Conservation (phyloP, 1,284 basidiomycete genomes). For the Leccinum ponderosum region DNA sequence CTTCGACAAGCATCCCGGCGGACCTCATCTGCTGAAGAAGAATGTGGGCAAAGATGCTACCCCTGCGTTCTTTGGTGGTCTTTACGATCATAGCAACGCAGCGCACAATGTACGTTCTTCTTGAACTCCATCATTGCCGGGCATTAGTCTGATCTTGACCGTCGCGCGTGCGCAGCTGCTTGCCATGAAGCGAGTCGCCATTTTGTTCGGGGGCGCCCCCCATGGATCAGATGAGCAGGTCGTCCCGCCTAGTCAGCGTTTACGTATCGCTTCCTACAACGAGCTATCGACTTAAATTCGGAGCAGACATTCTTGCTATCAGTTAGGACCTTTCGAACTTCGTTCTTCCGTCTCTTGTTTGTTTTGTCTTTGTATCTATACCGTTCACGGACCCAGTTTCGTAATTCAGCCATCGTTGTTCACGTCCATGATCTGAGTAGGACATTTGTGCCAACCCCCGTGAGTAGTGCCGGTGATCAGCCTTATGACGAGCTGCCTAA, state of each 20-base stretch:
- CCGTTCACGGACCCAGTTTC: not conserved
- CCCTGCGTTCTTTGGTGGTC: constrained; percentile 88
- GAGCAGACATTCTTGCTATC: not conserved
- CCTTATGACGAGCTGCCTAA: too few relatives aligned
- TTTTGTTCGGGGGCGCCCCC: constrained; percentile 71
- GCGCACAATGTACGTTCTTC: constrained; percentile 70
- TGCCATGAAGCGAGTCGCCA: constrained; percentile 86
- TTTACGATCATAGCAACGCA: constrained; percentile 88
- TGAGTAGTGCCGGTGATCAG: not conserved
- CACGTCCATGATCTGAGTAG: not conserved
- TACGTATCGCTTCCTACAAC: constrained; percentile 54
- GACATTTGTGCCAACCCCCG: not conserved
- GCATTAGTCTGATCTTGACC: constrained; percentile 13
- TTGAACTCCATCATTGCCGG: not conserved
- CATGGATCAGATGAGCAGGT: constrained; percentile 55
- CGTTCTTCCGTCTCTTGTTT: not conserved
- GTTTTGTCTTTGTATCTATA: not conserved
- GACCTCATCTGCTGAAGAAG: constrained; percentile 63
- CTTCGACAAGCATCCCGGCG: constrained; percentile 84
- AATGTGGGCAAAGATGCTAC: constrained; percentile 82
- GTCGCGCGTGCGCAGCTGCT: constrained; percentile 44
- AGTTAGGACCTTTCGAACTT: constrained; percentile 1
- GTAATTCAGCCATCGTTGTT: not conserved
- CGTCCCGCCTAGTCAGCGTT: constrained; percentile 61
- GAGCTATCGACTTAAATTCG: not conserved